Base-by-base conservation (phyloP, 208 protist species). In the Trypanosoma vivax region DNA sequence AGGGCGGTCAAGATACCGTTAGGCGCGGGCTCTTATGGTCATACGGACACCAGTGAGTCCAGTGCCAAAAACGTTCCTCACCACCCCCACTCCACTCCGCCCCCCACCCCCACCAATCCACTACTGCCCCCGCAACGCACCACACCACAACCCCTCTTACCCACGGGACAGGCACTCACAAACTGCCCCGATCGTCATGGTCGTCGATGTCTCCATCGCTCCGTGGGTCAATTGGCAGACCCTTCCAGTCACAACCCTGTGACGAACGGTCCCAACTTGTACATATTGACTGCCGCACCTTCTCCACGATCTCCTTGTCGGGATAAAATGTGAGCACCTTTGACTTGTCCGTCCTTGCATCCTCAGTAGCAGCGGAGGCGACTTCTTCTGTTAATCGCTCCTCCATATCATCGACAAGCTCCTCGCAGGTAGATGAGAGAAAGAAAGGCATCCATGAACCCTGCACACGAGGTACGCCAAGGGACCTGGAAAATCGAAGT, bases 361-460 rank as follows among this genome's bases (percentile, higher is more conserved):
- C 57, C 2, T 9, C 30, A 27, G 50, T 31, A 3, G 55, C 42
- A 0, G 16, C 29, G 33, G 39, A 21, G n/a, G 39, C n/a, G n/a
- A 43, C 16, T 19, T 43, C 5, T 19, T 43, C 39, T 29, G 31
- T 40, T 5, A 63, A 18, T 7, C 23, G 25, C 5, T 59, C 60
- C 51, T 60, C 60, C 9, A 50, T 9, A 14, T 53, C 41, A n/a
- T 60, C 51, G 1, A 66, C n/a, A 2, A 66, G 29, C 18, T 60
- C 51, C 35, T 66, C 60, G 34, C 60, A 66, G 0, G 60, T 58
- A 28, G 45, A 43, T n/a, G 51, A 10, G 18, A 66, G 51, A 49
- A 66, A 66, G 6, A 13, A 49, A 16, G 43, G 43, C 34, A 66
- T 66, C 60, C 60, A 66, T 14, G 5, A 0, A 1, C 51, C 60